Percentiles rank a stretch among this genome's conserved stretches.
These are phyloP conservation scores for Angomonas ambiguus DNA, from an alignment of 208 protist species.

Conservation along the genomic window DNA sequence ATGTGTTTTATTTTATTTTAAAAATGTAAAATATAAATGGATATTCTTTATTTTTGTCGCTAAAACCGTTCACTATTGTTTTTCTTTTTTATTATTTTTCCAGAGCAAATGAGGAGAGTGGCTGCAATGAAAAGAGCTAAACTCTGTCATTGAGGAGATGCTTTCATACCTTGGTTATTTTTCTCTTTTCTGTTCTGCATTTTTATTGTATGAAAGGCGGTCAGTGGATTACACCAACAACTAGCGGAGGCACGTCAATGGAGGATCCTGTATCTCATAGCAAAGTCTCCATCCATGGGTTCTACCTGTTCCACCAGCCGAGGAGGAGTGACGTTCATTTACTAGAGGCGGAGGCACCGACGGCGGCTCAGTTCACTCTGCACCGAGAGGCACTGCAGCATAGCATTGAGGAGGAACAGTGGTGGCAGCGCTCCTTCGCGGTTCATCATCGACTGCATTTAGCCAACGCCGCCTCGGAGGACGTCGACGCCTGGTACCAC, in stretches of 20 bases:
- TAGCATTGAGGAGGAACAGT: not conserved
- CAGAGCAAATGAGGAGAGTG: too few species aligned
- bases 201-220: not conserved
- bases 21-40: not conserved
- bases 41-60: slow-evolving; percentile 7
- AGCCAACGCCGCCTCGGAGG: slow-evolving; percentile 4
- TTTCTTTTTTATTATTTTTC: not conserved
- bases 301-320: not conserved
- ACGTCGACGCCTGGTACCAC: slow-evolving; percentile 3
- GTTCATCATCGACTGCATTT: not conserved
- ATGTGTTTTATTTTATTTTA: slow-evolving; percentile 9
- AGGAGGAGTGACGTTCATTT: not conserved
- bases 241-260: too few species aligned
- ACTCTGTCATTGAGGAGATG: too few species aligned
- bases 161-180: too few species aligned
- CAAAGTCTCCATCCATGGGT: not conserved
- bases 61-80: not conserved
- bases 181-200: too few species aligned
- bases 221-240: not conserved
- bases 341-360: not conserved
- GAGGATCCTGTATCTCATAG: too few species aligned
- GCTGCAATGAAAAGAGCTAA: too few species aligned
- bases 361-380: not conserved
- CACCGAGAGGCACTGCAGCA: not conserved
- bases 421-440: slow-evolving; percentile 4